Evolutionary conservation across 176 grass and related monocot species (phyloP).

Genomic region (Carex kokanica): DNA sequence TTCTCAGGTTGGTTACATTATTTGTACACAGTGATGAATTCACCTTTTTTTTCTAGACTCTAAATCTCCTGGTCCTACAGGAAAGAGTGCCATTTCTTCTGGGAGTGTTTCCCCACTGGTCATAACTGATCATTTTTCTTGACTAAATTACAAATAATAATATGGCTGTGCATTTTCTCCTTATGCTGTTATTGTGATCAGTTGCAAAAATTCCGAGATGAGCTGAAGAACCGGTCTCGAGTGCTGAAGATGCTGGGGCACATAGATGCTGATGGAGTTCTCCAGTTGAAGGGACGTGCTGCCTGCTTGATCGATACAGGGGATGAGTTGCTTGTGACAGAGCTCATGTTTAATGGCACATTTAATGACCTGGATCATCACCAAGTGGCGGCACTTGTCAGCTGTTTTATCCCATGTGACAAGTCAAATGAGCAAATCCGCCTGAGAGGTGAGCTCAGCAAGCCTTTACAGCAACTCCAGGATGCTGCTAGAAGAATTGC

Average conservation of each 20-base stretch:
- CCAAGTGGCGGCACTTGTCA: conserved; percentile 83
- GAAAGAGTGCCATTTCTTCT: background rate
- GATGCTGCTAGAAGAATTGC: conserved; percentile 98
- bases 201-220: conserved; percentile 98
- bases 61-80: background rate
- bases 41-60: background rate
- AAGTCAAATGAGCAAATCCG: conserved; percentile 98
- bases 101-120: background rate
- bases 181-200: conserved; percentile 34
- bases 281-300: conserved; percentile 91
- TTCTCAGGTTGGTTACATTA: conserved; percentile 65
- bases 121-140: background rate
- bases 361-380: conserved; percentile 99
- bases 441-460: conserved; percentile 83
- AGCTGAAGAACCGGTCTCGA: conserved; percentile 81
- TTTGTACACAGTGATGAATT: background rate
- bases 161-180: conserved; percentile 15
- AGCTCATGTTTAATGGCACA: conserved; percentile 99
- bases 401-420: conserved; percentile 93
- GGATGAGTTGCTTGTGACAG: conserved; percentile 95
- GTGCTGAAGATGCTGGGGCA: conserved; percentile 98
- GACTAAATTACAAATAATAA: conserved; percentile 10
- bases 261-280: conserved; percentile 89
- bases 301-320: conserved; percentile 98
- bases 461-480: conserved; percentile 84